Conservation (phyloP, 306 rosid genomes). For the Senna siamea region DNA sequence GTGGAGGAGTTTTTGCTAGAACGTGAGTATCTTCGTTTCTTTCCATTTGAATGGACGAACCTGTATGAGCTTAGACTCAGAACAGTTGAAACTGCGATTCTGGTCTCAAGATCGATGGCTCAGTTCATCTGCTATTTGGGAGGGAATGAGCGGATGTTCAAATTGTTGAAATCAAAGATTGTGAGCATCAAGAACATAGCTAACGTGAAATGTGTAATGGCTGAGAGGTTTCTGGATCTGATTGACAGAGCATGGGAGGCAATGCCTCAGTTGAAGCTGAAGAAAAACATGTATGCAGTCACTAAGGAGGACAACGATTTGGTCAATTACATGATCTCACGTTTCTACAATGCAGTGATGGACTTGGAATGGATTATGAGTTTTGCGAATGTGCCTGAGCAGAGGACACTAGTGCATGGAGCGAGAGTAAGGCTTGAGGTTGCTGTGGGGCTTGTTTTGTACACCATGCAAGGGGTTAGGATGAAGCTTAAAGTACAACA, state of each 20-base stretch:
- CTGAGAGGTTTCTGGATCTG: neutral
- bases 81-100: neutral
- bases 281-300: neutral
- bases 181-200: neutral
- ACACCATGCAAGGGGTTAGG: neutral
- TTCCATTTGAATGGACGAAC: neutral
- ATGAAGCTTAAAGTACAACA: neutral
- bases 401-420: neutral
- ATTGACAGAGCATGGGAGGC: neutral
- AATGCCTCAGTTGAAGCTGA: neutral
- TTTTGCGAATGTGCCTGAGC: neutral
- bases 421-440: neutral
- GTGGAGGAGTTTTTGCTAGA: neutral
- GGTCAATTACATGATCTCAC: neutral
- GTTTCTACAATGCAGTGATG: neutral
- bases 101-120: neutral
- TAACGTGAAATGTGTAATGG: neutral
- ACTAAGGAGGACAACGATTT: neutral
- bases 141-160: neutral
- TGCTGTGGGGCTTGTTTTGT: neutral
- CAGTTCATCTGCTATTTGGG: neutral
- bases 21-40: neutral
- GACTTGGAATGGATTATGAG: neutral
- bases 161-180: neutral
- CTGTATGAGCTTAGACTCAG: neutral